Conservation (phyloP, 1,284 basidiomycete species). For the Ceratobasidium sp. region DNA sequence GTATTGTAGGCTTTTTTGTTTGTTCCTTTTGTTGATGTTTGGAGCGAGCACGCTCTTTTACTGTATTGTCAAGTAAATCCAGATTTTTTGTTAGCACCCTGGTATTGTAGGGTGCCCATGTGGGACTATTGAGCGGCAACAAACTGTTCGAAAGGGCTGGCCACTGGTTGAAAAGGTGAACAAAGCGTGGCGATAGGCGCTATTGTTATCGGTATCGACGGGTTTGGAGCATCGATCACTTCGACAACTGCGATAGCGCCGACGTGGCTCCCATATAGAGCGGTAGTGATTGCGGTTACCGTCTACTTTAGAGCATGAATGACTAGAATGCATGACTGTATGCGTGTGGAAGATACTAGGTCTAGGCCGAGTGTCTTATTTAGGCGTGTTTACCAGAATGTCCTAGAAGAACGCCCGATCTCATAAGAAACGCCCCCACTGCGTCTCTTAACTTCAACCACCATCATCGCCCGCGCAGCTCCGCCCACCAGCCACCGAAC, state of each 20-base stretch:
- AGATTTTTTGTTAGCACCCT: background rate
- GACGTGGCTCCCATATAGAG: too few relatives aligned
- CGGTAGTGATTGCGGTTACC: too few relatives aligned
- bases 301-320: background rate
- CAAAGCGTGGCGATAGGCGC: background rate
- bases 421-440: background rate
- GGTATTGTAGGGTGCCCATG: conserved; percentile 6
- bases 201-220: conserved; percentile 1
- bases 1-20: too few relatives aligned
- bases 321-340: background rate
- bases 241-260: too few relatives aligned
- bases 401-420: background rate
- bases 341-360: background rate
- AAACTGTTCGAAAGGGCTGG: background rate
- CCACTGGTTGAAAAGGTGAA: too few relatives aligned
- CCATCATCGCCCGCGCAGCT: background rate
- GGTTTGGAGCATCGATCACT: background rate
- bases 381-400: background rate
- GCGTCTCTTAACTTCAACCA: background rate
- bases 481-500: background rate
- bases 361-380: background rate
- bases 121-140: background rate
- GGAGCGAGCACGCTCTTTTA: background rate
- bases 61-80: background rate
- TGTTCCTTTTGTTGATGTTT: background rate